phyloP scores from a whole-genome alignment of 495 filamentous ascomycete genomes.

The Saxophila tyrrhenica region DNA sequence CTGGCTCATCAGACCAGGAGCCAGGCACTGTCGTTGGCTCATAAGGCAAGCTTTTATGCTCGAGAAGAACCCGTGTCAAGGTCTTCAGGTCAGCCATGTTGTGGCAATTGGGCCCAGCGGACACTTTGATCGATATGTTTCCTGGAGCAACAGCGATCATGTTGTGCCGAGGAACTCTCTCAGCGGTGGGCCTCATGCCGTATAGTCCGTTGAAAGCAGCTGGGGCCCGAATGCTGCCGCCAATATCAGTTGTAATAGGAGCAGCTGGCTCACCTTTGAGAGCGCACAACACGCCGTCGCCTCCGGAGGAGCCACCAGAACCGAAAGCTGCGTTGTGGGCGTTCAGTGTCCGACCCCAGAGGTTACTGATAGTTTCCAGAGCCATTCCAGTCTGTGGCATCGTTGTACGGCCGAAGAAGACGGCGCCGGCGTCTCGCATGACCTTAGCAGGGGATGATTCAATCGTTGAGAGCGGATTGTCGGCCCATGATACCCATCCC shows the following conservation, averaged over 20 bases:
- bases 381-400: slow-evolving; percentile 36
- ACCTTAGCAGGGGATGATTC: slow-evolving; percentile 6
- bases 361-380: slow-evolving; percentile 40
- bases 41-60: slow-evolving; percentile 5
- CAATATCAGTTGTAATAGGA: slow-evolving; percentile 24
- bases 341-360: slow-evolving; percentile 58
- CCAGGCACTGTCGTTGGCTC: slow-evolving; percentile 11
- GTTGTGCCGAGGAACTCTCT: slow-evolving; percentile 14
- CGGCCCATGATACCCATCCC: slow-evolving; percentile 18
- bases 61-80: slow-evolving; percentile 39
- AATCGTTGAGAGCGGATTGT: background rate
- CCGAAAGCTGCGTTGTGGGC: slow-evolving; percentile 47
- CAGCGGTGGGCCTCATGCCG: slow-evolving; percentile 5
- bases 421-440: slow-evolving; percentile 25
- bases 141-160: slow-evolving; percentile 33
- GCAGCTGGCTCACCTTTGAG: slow-evolving; percentile 30
- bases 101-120: slow-evolving; percentile 38
- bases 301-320: slow-evolving; percentile 51
- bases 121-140: slow-evolving; percentile 39
- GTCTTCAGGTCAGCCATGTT: slow-evolving; percentile 49
- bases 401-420: slow-evolving; percentile 44
- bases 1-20: slow-evolving; percentile 11
- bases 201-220: slow-evolving; percentile 17
- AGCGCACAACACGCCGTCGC: slow-evolving; percentile 41
- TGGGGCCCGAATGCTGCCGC: slow-evolving; percentile 23